These are phyloP conservation scores for Picea engelmannii DNA, from an alignment of 83 land plant species.

Conservation along the genomic window DNA sequence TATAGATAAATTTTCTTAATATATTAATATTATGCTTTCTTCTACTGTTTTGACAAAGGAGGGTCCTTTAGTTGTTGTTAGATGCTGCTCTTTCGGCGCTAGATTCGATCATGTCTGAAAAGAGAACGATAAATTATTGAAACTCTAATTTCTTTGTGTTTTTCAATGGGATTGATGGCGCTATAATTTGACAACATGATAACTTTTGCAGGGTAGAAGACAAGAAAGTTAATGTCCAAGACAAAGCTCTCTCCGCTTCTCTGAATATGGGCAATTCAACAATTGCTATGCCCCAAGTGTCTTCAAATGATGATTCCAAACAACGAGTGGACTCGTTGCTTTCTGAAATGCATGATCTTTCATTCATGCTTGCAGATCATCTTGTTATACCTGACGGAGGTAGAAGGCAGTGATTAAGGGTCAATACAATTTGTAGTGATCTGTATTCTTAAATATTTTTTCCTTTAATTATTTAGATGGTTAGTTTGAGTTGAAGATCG, in stretches of 20 bases:
- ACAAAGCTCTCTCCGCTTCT: neutral
- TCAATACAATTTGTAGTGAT: neutral
- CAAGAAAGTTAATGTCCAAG: neutral
- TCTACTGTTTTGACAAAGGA: neutral
- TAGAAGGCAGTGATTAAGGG: neutral
- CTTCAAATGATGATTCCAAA: slow-evolving; percentile 1
- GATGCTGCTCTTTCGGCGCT: neutral
- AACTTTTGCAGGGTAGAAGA: neutral
- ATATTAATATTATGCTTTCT: neutral
- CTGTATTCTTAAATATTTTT: neutral
- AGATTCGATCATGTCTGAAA: neutral
- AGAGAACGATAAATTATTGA: neutral
- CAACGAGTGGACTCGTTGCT: neutral
- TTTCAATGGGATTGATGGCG: neutral
- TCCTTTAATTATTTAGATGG: neutral
- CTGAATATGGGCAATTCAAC: neutral
- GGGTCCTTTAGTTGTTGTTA: neutral
- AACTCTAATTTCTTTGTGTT: neutral
- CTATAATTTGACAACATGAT: neutral
- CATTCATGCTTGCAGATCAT: slow-evolving; percentile 15
- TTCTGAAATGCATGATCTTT: slow-evolving; percentile 16
- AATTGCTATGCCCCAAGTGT: neutral
- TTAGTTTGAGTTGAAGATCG: neutral
- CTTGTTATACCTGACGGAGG: slow-evolving; percentile 10
- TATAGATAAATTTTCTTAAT: neutral